A percentile compares a stretch with the other conserved stretches of the same genome.
These are phyloP conservation scores for Wickerhamomyces kurtzmanii DNA, from an alignment of 805 yeast genomes.

Conservation along the genomic window DNA sequence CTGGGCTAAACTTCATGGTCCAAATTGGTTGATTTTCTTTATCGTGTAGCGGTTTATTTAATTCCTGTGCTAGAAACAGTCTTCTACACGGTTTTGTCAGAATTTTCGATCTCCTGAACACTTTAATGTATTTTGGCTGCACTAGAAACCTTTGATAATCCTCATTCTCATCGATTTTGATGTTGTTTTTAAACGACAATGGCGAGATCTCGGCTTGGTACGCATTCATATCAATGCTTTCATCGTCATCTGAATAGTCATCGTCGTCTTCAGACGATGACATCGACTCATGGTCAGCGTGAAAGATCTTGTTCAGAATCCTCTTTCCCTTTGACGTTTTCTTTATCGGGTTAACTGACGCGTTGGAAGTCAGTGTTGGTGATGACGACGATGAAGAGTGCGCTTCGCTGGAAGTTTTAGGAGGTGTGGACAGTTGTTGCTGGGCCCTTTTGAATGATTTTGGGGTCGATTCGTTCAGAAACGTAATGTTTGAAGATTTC, in stretches of 20 bases:
- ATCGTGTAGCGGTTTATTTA: constrained; percentile 20
- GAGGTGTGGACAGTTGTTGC: too few relatives aligned
- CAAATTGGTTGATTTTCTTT: constrained; percentile 36
- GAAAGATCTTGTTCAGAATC: too few relatives aligned
- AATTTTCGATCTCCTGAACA: constrained; percentile 33
- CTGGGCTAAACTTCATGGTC: constrained; percentile 61
- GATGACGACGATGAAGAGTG: too few relatives aligned
- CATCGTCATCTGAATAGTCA: constrained; percentile 1
- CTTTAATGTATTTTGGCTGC: constrained; percentile 47
- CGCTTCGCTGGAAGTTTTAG: too few relatives aligned
- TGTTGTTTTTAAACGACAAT: constrained; percentile 6
- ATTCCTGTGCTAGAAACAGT: constrained; percentile 59
- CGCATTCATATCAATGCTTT: constrained; percentile 4
- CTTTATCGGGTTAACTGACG: too few relatives aligned
- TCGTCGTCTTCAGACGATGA: constrained; percentile 2
- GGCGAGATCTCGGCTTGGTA: constrained; percentile 10
- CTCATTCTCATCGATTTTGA: constrained; percentile 16
- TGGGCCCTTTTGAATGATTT: too few relatives aligned
- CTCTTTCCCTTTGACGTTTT: too few relatives aligned
- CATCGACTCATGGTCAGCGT: too few relatives aligned
- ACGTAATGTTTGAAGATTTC: too few relatives aligned
- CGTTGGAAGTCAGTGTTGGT: too few relatives aligned
- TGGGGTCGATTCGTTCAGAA: too few relatives aligned
- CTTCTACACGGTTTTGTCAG: constrained; percentile 38
- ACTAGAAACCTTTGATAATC: constrained; percentile 31